Evolutionary conservation across 2,329 filamentous ascomycete species (phyloP).

Genomic region (Trichoderma afroharzianum): DNA sequence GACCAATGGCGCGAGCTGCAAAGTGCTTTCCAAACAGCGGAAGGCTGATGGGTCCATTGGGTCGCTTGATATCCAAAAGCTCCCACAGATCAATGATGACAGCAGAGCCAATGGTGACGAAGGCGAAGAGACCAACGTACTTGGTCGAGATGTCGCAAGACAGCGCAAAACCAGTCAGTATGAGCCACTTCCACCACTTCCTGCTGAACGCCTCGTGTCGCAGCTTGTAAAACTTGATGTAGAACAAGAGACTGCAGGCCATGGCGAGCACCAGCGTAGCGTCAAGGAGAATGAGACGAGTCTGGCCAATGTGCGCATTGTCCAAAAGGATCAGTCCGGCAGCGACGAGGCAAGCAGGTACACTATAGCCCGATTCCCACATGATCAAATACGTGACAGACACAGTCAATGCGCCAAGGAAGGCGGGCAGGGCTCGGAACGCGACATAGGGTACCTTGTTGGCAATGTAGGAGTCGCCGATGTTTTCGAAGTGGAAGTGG

Average conservation of each 20-base stretch:
- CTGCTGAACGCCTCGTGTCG: conserved; percentile 83
- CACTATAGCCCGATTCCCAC: conserved; percentile 98
- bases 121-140: conserved; percentile 95
- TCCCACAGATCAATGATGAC: conserved; percentile 95
- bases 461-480: conserved; percentile 94
- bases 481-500: conserved; percentile 97
- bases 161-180: conserved; percentile 88
- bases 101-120: conserved; percentile 92
- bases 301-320: conserved; percentile 97
- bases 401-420: conserved; percentile 88
- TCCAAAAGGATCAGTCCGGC: conserved; percentile 87
- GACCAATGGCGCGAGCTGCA: conserved; percentile 74
- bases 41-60: conserved; percentile 74
- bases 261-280: conserved; percentile 93
- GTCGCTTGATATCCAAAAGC: conserved; percentile 82
- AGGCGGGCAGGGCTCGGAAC: conserved; percentile 87
- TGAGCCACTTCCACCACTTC: conserved; percentile 99
- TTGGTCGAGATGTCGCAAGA: conserved; percentile 99
- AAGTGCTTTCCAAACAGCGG: conserved; percentile 86
- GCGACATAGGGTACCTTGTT: conserved; percentile 98
- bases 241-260: conserved; percentile 89
- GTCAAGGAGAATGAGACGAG: conserved; percentile 89
- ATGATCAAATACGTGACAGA: conserved; percentile 95
- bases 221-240: conserved; percentile 97
- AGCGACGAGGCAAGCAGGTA: conserved; percentile 86